A percentile compares a stretch with the other conserved stretches of the same genome.
phyloP scores from a whole-genome alignment of 1,284 basidiomycete species.

The Cutaneotrichosporon cutaneum region DNA sequence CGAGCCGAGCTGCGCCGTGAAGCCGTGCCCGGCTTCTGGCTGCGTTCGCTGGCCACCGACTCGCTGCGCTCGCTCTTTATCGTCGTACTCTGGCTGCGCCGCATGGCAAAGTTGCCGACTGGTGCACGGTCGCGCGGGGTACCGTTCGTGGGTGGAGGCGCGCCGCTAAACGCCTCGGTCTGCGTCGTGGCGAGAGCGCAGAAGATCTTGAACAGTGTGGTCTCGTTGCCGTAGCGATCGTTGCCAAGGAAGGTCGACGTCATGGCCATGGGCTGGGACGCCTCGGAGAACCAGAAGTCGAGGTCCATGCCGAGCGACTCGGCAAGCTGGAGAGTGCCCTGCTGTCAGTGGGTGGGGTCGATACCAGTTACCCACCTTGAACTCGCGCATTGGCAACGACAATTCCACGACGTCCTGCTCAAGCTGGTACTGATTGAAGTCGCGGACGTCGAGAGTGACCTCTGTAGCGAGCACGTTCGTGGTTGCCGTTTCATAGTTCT shows the following conservation, averaged over 20 bases:
- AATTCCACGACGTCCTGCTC: conserved; percentile 32
- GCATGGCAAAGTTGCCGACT: conserved; percentile 8
- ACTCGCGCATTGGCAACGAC: conserved; percentile 52
- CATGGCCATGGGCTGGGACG: conserved; percentile 48
- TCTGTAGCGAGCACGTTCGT: conserved; percentile 38
- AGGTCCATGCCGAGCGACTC: conserved; percentile 47
- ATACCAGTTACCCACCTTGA: conserved; percentile 49
- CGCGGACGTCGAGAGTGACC: conserved; percentile 44
- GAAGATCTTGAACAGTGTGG: conserved; percentile 39
- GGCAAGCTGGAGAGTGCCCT: conserved; percentile 49
- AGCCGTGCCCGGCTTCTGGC: conserved; percentile 1
- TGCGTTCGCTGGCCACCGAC: not conserved
- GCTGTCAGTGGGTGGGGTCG: not conserved
- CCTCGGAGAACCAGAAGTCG: conserved; percentile 44
- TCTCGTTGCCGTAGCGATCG: conserved; percentile 29
- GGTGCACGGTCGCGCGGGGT: not conserved
- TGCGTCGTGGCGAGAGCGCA: conserved; percentile 49
- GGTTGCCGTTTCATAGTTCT: conserved; percentile 38
- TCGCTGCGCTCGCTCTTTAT: conserved; percentile 9
- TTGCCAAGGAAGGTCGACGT: conserved; percentile 25
- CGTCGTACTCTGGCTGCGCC: conserved; percentile 2
- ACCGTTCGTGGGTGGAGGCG: not conserved
- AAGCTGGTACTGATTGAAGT: conserved; percentile 48
- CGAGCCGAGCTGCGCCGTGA: conserved; percentile 3
- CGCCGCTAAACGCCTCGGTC: conserved; percentile 38